Percentiles rank a stretch among this genome's conserved stretches.
These are phyloP conservation scores for Quercus dentata DNA, from an alignment of 306 rosid genomes.

Conservation along the genomic window DNA sequence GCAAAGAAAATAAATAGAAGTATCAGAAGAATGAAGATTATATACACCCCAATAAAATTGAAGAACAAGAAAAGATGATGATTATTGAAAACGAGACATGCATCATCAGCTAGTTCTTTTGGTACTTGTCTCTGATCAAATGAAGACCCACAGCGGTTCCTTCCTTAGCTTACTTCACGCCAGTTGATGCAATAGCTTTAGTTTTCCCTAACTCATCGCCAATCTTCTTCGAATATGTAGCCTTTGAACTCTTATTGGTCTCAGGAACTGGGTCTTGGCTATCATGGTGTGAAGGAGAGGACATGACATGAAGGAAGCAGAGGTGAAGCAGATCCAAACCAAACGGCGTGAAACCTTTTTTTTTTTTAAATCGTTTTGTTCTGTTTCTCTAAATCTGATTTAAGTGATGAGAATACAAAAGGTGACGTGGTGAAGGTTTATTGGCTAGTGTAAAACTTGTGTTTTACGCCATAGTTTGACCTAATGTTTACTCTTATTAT, in stretches of 20 bases:
- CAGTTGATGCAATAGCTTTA: conserved; percentile 26
- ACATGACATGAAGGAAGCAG: too few relatives aligned
- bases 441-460: too few relatives aligned
- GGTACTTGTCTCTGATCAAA: conserved; percentile 37
- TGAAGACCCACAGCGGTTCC: conserved; percentile 22
- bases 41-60: neutral
- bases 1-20: neutral
- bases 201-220: conserved; percentile 24
- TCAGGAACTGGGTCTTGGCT: neutral
- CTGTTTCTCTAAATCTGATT: too few relatives aligned
- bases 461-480: too few relatives aligned
- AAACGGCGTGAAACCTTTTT: too few relatives aligned
- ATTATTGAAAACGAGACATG: neutral
- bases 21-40: neutral
- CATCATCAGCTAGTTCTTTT: neutral
- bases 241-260: conserved; percentile 2
- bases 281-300: too few relatives aligned
- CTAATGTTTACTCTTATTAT: too few relatives aligned
- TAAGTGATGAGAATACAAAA: too few relatives aligned
- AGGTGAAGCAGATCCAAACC: too few relatives aligned
- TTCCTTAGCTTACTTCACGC: conserved; percentile 26
- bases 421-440: too few relatives aligned
- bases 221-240: conserved; percentile 10
- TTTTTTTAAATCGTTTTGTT: too few relatives aligned
- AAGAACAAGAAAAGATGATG: neutral